Evolutionary conservation across 73 alveolate species (phyloP).

Genomic region (Symbiodinium natans): DNA sequence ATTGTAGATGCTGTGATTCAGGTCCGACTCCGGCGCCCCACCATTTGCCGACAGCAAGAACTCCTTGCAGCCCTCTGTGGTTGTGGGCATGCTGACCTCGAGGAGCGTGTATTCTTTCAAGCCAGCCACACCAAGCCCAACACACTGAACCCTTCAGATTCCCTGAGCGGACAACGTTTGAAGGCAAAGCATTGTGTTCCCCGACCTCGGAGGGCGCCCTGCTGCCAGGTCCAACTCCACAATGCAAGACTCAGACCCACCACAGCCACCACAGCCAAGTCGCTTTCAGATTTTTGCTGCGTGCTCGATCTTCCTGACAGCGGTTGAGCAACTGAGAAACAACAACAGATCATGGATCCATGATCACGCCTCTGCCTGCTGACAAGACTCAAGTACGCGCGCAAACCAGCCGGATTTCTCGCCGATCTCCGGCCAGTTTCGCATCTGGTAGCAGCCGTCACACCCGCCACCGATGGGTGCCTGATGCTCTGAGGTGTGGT

Average conservation of each 20-base stretch:
- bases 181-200: background rate
- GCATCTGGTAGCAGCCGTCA: constrained; percentile 22
- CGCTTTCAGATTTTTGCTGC: background rate
- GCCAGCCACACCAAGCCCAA: too few relatives aligned
- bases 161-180: background rate
- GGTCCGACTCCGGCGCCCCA: constrained; percentile 18
- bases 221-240: background rate
- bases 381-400: background rate
- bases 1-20: constrained; percentile 1
- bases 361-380: background rate
- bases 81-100: constrained; percentile 19
- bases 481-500: too few relatives aligned
- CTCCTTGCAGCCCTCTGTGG: constrained; percentile 8
- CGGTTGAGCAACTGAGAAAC: background rate
- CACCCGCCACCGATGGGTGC: constrained; percentile 17
- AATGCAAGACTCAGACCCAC: too few relatives aligned
- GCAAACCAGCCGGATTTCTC: constrained; percentile 15
- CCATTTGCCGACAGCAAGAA: constrained; percentile 36
- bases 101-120: background rate
- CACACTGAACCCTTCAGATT: too few relatives aligned
- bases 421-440: constrained; percentile 30
- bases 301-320: background rate
- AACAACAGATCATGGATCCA: background rate
- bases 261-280: background rate
- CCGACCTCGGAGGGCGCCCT: background rate